These are phyloP conservation scores for Astrothelium macrocarpum DNA, from an alignment of 495 filamentous ascomycete genomes.

Conservation along the genomic window DNA sequence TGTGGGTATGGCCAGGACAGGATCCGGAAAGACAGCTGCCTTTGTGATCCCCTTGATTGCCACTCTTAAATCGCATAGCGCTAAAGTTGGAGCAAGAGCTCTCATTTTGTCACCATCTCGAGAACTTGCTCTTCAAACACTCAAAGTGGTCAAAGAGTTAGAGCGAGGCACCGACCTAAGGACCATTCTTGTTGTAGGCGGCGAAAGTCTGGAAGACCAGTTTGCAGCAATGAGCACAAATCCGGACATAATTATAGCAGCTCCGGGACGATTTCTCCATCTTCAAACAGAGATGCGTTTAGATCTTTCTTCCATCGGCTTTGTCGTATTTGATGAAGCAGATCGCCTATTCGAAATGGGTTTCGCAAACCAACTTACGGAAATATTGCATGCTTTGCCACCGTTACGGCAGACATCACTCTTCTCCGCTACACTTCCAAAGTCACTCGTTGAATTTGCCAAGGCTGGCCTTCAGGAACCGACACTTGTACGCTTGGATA, in stretches of 20 bases:
- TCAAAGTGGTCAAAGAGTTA: conserved; percentile 94
- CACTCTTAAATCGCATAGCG: conserved; percentile 80
- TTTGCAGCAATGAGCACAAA: conserved; percentile 87
- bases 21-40: conserved; percentile 92
- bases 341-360: conserved; percentile 98
- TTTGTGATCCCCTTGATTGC: conserved; percentile 98
- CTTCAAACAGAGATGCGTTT: conserved; percentile 91
- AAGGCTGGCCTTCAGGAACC: conserved; percentile 87
- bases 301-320: conserved; percentile 73
- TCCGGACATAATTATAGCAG: conserved; percentile 93
- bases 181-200: conserved; percentile 80
- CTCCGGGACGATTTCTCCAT: conserved; percentile 90
- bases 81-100: conserved; percentile 70
- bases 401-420: conserved; percentile 77
- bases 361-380: conserved; percentile 82
- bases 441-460: conserved; percentile 90
- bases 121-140: conserved; percentile 86
- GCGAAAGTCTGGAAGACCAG: conserved; percentile 92
- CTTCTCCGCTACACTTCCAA: conserved; percentile 90
- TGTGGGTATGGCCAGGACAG: conserved; percentile 93
- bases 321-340: conserved; percentile 95
- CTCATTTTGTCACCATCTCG: conserved; percentile 84
- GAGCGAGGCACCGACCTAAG: conserved; percentile 83
- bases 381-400: conserved; percentile 85
- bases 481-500: conserved; percentile 74